Evolutionary conservation across 768 basidiomycete genomes (phyloP).

Genomic region (Omphalotus guepiniiformis): DNA sequence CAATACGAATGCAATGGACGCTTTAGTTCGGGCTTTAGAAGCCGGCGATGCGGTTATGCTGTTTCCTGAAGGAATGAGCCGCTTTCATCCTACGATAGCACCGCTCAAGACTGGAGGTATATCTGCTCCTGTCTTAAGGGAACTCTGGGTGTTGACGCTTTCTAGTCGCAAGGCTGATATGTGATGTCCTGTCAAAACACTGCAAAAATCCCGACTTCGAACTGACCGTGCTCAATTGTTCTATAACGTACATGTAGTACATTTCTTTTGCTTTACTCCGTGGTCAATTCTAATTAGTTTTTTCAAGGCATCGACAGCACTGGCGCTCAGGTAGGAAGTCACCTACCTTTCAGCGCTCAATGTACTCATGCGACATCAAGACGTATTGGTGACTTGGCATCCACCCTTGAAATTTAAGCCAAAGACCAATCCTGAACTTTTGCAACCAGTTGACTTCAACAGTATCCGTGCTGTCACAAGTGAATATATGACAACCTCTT

Average conservation of each 20-base stretch:
- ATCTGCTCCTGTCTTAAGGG: constrained; percentile 11
- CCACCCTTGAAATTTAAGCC: constrained; percentile 62
- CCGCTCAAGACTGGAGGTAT: constrained; percentile 80
- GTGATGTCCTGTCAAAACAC: constrained; percentile 71
- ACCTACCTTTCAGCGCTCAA: neutral
- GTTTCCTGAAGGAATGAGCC: constrained; percentile 84
- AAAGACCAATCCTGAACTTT: constrained; percentile 66
- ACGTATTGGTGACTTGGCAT: constrained; percentile 82
- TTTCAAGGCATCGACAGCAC: constrained; percentile 70
- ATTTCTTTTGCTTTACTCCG: constrained; percentile 9
- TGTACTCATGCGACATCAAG: constrained; percentile 21
- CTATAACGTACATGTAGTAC: constrained; percentile 73
- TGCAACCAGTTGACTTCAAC: constrained; percentile 61
- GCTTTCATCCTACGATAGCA: constrained; percentile 84
- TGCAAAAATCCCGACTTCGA: constrained; percentile 65
- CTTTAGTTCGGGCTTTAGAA: constrained; percentile 66
- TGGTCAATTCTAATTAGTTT: constrained; percentile 3
- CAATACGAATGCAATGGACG: constrained; percentile 66
- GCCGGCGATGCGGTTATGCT: constrained; percentile 75
- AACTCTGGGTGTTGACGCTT: constrained; percentile 1
- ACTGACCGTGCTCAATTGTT: constrained; percentile 70
- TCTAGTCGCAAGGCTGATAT: constrained; percentile 75
- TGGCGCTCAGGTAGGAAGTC: constrained; percentile 52
- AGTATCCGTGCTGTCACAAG: constrained; percentile 40
- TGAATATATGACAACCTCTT: constrained; percentile 16